phyloP scores from a whole-genome alignment of 2,329 filamentous ascomycete genomes.

The Colletotrichum gigasporum region DNA sequence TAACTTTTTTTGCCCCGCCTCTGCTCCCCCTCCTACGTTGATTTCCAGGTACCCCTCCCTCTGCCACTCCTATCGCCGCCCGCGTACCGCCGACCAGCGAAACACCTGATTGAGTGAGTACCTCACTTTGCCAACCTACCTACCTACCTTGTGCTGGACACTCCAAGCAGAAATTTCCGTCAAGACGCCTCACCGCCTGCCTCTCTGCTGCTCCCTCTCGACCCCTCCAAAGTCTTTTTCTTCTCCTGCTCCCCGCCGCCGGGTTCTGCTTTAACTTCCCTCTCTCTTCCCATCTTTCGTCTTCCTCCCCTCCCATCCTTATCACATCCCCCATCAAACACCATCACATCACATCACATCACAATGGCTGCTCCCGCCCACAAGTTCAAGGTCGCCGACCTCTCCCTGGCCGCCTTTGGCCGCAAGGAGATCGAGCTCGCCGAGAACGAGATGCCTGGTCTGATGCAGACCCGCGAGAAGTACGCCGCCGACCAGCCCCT shows the following conservation, averaged over 20 bases:
- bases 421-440: conserved; percentile 99
- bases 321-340: conserved; percentile 26
- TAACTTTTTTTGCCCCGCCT: conserved; percentile 30
- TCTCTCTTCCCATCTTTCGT: conserved; percentile 10
- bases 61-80: background rate
- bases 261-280: conserved; percentile 24
- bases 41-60: background rate
- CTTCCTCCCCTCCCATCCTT: conserved; percentile 27
- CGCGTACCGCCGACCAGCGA: conserved; percentile 14
- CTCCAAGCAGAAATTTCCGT: conserved; percentile 30
- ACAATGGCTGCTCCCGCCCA: conserved; percentile 82
- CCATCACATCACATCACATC: conserved; percentile 33
- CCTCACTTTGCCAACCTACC: too few species aligned
- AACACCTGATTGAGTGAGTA: too few species aligned
- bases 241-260: conserved; percentile 27
- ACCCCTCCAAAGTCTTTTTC: conserved; percentile 26
- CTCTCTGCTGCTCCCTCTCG: conserved; percentile 16
- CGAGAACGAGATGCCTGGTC: conserved; percentile 96
- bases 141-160: too few species aligned
- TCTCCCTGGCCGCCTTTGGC: conserved; percentile 96
- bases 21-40: background rate
- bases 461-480: conserved; percentile 93
- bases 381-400: conserved; percentile 99
- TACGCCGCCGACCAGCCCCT: conserved; percentile 94
- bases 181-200: background rate